Evolutionary conservation across 371 early-diverging fungal genomes (phyloP), one percentile per base, ranked within the genome.

Genomic region (Rhizopus arrhizus): DNA sequence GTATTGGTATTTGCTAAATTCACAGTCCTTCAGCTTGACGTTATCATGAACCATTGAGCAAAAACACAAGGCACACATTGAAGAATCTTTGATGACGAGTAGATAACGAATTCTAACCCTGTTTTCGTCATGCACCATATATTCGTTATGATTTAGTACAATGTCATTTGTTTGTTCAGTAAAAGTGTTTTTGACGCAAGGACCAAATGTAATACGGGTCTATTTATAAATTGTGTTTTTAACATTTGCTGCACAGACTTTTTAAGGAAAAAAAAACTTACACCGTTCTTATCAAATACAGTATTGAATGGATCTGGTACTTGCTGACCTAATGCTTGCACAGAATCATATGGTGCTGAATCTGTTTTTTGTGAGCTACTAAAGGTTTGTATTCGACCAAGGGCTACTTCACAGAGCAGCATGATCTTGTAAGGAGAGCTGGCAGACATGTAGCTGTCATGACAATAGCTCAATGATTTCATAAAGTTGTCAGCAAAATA

Each of bases 401-500:
- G 66, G 0, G 86, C 83, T 7, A 86, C 86, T 57, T 86, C 88
- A 54, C 84, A 86, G 3, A 88, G 59, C 12, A 86, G 57, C 28
- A 86, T 51, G 16, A 78, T 33, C 4, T 49, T 59, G 47, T 72
- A 77, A 28, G 64, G 59, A 6, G 62, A 58, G 28, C 51, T 32
- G 9, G 56, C 51, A 3, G 38, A 34, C 3, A 56, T 66, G 29
- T 53, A 51, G 41, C 60, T 31, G 15, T 68, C 66, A 35, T 43
- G 34, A 11, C 73, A 54, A 62, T 84, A 86, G 5, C 52, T 56
- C 28, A 77, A 53, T 4, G 78, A 74, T 58, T 87, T 87, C 29
- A 42, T 28, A 52, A 85, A 82, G 54, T 69, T 74, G 47, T 87
- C 87, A 3, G 84, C 85, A 70, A 85, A 85, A 57, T 87, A 87